Conservation (phyloP, 805 yeast species). For the Peterozyma xylosa region DNA sequence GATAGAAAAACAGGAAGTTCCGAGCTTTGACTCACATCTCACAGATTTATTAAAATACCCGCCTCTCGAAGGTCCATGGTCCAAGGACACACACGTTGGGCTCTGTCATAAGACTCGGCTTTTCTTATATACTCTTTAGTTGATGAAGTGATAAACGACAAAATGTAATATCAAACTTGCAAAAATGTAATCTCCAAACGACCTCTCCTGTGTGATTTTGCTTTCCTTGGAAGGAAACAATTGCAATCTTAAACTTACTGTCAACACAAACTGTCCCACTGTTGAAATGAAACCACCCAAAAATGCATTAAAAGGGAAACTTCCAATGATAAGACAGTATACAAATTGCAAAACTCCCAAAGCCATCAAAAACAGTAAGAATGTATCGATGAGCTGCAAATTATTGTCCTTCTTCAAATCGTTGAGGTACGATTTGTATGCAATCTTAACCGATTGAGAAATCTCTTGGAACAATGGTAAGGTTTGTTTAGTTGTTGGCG, state of each 20-base stretch:
- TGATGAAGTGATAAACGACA: slow-evolving; percentile 83
- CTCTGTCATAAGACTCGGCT: neutral
- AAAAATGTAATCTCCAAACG: slow-evolving; percentile 82
- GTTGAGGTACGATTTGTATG: slow-evolving; percentile 22
- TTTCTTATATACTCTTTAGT: slow-evolving; percentile 28
- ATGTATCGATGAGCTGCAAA: slow-evolving; percentile 66
- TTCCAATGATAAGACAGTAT: slow-evolving; percentile 73
- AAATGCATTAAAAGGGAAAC: slow-evolving; percentile 95
- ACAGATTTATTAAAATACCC: neutral
- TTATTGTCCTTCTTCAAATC: slow-evolving; percentile 27
- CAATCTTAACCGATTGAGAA: slow-evolving; percentile 20
- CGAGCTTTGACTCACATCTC: neutral
- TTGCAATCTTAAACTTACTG: slow-evolving; percentile 78
- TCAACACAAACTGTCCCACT: slow-evolving; percentile 92
- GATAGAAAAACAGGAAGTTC: no score
- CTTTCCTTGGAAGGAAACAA: slow-evolving; percentile 22
- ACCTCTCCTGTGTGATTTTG: slow-evolving; percentile 32
- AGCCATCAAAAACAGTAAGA: slow-evolving; percentile 64
- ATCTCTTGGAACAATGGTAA: slow-evolving; percentile 20
- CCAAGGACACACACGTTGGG: neutral
- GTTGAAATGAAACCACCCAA: slow-evolving; percentile 87
- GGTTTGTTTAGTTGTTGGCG: neutral
- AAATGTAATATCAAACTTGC: slow-evolving; percentile 89
- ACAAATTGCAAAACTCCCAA: slow-evolving; percentile 74
- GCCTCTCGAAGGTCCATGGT: neutral